Conservation (phyloP, 2,329 filamentous ascomycete species). For the Colletotrichum tropicale region DNA sequence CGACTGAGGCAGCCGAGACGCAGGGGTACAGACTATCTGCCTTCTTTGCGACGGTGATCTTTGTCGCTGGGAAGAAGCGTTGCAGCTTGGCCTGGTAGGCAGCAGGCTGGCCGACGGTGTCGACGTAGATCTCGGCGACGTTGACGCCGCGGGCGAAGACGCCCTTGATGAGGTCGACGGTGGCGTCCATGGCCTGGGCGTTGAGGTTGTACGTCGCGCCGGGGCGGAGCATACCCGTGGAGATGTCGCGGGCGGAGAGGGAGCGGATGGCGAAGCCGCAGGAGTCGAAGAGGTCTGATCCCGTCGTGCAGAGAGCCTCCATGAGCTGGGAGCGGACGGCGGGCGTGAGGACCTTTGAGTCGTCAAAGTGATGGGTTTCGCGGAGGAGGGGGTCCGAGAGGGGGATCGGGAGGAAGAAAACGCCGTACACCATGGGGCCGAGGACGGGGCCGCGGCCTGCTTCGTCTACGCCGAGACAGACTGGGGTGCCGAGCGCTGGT, state of each 20-base stretch:
- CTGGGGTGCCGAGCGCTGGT: slow-evolving; percentile 32
- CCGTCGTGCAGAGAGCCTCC: slow-evolving; percentile 70
- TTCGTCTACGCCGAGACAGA: slow-evolving; percentile 90
- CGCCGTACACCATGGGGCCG: slow-evolving; percentile 76
- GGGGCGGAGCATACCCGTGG: slow-evolving; percentile 75
- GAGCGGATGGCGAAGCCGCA: slow-evolving; percentile 86
- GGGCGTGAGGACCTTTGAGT: slow-evolving; percentile 90
- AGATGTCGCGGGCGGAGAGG: slow-evolving; percentile 85
- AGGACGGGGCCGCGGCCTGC: slow-evolving; percentile 94
- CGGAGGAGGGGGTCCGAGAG: slow-evolving; percentile 77
- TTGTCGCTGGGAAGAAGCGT: slow-evolving; percentile 78
- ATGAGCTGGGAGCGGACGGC: slow-evolving; percentile 76
- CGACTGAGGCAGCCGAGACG: slow-evolving; percentile 92
- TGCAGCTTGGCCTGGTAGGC: slow-evolving; percentile 86
- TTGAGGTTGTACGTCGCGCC: slow-evolving; percentile 83
- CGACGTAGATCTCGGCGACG: slow-evolving; percentile 88
- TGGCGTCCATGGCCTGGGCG: slow-evolving; percentile 93
- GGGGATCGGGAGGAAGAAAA: slow-evolving; percentile 77
- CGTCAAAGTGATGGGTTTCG: slow-evolving; percentile 84
- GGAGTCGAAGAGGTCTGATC: slow-evolving; percentile 47
- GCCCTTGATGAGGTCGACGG: slow-evolving; percentile 78
- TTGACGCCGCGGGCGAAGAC: slow-evolving; percentile 82
- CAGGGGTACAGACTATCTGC: slow-evolving; percentile 92
- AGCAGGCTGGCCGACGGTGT: slow-evolving; percentile 86
- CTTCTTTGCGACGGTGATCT: slow-evolving; percentile 84